Conservation (phyloP, 2,329 filamentous ascomycete species). For the Sporothrix phasma region DNA sequence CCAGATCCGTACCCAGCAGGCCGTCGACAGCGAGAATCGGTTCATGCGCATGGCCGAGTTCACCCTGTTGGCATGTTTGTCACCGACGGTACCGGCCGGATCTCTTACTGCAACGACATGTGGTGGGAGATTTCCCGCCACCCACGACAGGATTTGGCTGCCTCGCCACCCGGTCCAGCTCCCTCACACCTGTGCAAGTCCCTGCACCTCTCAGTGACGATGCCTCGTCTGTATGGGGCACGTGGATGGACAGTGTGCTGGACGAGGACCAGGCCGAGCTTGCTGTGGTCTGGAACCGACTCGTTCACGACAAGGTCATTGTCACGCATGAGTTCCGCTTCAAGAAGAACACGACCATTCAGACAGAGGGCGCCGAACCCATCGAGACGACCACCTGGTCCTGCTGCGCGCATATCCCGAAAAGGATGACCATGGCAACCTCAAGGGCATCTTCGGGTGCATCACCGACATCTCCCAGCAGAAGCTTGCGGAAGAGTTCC, state of each 20-base stretch:
- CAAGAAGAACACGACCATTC: slow-evolving; percentile 58
- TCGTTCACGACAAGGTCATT: slow-evolving; percentile 51
- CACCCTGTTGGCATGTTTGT: slow-evolving; percentile 81
- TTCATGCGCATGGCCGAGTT: slow-evolving; percentile 81
- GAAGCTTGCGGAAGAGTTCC: slow-evolving; percentile 74
- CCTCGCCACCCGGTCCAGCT: neutral
- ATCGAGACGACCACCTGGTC: slow-evolving; percentile 47
- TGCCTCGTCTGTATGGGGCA: slow-evolving; percentile 19
- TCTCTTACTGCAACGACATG: slow-evolving; percentile 74
- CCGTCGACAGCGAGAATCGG: slow-evolving; percentile 59
- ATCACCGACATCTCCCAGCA: slow-evolving; percentile 80
- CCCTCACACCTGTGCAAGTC: neutral
- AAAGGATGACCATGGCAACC: slow-evolving; percentile 48
- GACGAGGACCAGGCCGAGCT: slow-evolving; percentile 54
- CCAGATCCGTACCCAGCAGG: slow-evolving; percentile 52
- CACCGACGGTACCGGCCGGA: slow-evolving; percentile 57
- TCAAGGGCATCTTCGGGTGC: slow-evolving; percentile 69
- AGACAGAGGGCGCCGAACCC: slow-evolving; percentile 43
- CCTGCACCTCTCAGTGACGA: neutral
- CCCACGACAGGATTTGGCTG: slow-evolving; percentile 29
- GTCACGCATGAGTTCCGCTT: slow-evolving; percentile 68
- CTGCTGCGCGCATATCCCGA: slow-evolving; percentile 69
- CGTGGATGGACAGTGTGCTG: slow-evolving; percentile 64
- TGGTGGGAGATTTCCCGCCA: slow-evolving; percentile 65
- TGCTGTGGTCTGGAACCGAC: slow-evolving; percentile 49